Evolutionary conservation across 805 yeast species (phyloP).

Genomic region (Deakozyma indianensis): DNA sequence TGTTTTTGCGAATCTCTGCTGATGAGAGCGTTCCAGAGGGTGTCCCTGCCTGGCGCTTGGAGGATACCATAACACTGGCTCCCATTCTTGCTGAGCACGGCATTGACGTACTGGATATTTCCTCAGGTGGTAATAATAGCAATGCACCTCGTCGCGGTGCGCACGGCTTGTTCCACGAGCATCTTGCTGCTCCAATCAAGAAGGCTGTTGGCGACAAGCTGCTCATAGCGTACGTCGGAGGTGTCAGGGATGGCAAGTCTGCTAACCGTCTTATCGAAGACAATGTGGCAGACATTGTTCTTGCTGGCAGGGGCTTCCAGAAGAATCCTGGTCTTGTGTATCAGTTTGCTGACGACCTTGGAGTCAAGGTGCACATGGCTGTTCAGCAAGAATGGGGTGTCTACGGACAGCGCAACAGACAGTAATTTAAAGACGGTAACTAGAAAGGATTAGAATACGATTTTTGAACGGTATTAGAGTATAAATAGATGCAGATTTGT

Average conservation of each 20-base stretch:
- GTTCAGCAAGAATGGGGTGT: conserved; percentile 1
- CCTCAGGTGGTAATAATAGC: conserved; percentile 35
- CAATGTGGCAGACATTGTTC: conserved; percentile 27
- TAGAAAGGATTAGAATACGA: no score
- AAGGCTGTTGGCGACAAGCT: conserved; percentile 27
- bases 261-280: conserved; percentile 29
- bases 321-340: conserved; percentile 34
- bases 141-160: conserved; percentile 5
- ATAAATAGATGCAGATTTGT: no score
- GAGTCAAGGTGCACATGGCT: conserved; percentile 20
- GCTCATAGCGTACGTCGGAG: conserved; percentile 34
- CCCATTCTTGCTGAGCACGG: conserved; percentile 14
- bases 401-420: not conserved
- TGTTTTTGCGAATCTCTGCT: not conserved
- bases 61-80: conserved; percentile 24
- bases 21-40: not conserved
- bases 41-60: conserved; percentile 11
- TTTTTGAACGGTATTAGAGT: no score
- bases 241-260: conserved; percentile 20
- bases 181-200: conserved; percentile 29
- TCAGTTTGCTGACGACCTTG: conserved; percentile 36
- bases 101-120: conserved; percentile 38
- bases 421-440: no score
- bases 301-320: conserved; percentile 32
- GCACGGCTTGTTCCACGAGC: conserved; percentile 24